Conservation (phyloP, 164 flowering plant genomes). For the Stephania cephalantha region DNA sequence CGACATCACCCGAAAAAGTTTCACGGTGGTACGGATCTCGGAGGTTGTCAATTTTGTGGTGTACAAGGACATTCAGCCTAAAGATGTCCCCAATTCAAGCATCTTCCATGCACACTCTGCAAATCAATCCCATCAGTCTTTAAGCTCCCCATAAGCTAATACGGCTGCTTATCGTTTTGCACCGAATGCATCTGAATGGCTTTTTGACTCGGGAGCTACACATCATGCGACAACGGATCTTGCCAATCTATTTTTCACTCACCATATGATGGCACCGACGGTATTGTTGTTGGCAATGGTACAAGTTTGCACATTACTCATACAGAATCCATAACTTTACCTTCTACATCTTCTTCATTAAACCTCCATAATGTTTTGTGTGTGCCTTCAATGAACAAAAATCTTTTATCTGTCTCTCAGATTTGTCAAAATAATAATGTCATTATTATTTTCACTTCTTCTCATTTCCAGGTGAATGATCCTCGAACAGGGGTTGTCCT, state of each 20-base stretch:
- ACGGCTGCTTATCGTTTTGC: not conserved
- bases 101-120: not conserved
- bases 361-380: constrained; percentile 4
- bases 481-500: not conserved
- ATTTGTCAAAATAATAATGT: too few relatives aligned
- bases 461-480: constrained; percentile 5
- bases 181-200: too few relatives aligned
- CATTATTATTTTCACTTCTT: not conserved
- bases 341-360: not conserved
- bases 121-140: not conserved
- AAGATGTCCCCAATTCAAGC: constrained; percentile 5
- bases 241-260: too few relatives aligned
- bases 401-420: not conserved
- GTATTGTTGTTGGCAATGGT: too few relatives aligned
- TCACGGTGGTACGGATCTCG: not conserved
- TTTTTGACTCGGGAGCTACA: too few relatives aligned
- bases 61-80: constrained; percentile 1
- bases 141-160: not conserved
- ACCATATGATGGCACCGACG: too few relatives aligned
- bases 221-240: too few relatives aligned
- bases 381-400: constrained; percentile 7
- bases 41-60: not conserved
- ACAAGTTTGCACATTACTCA: too few relatives aligned
- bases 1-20: too few relatives aligned
- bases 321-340: not conserved